phyloP scores from a whole-genome alignment of 352 stramenopile genomes.

The Phytopythium kandeliae region DNA sequence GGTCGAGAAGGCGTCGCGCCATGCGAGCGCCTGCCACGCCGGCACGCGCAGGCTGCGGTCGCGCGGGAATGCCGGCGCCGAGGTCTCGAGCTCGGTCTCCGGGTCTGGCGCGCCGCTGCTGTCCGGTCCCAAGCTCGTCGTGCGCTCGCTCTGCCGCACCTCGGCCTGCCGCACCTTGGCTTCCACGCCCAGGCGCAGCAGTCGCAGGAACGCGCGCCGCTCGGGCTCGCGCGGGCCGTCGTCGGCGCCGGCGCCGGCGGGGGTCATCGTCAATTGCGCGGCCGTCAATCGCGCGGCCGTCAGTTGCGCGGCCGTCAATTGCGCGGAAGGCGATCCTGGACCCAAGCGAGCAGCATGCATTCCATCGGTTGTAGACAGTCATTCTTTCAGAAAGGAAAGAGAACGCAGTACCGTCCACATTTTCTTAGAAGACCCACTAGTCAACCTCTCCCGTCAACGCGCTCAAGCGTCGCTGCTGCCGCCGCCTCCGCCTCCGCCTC shows the following conservation, averaged over 20 bases:
- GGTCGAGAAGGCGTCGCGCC: slow-evolving; percentile 67
- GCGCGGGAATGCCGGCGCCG: neutral
- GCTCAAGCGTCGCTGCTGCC: no score
- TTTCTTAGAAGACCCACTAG: no score
- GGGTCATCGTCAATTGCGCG: neutral
- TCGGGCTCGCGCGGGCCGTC: neutral
- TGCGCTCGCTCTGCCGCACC: neutral
- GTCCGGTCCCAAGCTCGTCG: neutral
- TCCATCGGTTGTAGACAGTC: no score
- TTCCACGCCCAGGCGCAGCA: slow-evolving; percentile 60
- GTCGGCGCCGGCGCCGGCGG: no score
- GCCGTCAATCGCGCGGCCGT: no score
- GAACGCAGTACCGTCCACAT: no score
- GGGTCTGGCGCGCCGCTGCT: neutral
- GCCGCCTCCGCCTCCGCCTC: no score
- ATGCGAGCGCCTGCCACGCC: slow-evolving; percentile 67
- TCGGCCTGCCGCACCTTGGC: slow-evolving; percentile 33
- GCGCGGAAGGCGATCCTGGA: no score
- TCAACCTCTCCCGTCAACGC: no score
- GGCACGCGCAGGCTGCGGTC: neutral
- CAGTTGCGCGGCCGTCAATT: no score
- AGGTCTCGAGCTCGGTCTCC: neutral
- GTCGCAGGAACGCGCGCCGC: slow-evolving; percentile 33
- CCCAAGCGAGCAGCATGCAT: no score
- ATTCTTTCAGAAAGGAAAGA: no score